Conservation (phyloP, 768 basidiomycete genomes). For the Tricholoma sp. region DNA sequence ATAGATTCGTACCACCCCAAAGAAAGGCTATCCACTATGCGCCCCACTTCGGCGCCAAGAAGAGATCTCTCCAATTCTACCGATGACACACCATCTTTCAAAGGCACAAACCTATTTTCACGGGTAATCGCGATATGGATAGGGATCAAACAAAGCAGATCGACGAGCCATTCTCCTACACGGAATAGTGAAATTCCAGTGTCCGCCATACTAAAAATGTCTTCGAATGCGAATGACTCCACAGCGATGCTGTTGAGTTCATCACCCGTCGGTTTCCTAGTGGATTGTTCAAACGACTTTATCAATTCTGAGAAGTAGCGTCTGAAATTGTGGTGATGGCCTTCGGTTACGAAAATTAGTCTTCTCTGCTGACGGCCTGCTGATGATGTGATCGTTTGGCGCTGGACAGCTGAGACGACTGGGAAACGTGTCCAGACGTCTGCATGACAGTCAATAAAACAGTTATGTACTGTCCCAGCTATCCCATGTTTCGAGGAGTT, state of each 20-base stretch:
- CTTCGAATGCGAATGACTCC: constrained; percentile 21
- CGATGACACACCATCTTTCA: constrained; percentile 51
- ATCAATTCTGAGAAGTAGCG: constrained; percentile 44
- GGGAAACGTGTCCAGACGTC: constrained; percentile 62
- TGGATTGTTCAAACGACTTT: constrained; percentile 38
- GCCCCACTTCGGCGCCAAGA: constrained; percentile 53
- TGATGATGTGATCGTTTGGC: constrained; percentile 35
- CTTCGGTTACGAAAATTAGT: constrained; percentile 41
- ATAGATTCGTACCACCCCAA: constrained; percentile 66
- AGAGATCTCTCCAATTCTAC: constrained; percentile 44
- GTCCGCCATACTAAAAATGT: constrained; percentile 18
- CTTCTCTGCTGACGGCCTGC: constrained; percentile 25
- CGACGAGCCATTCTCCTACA: constrained; percentile 59
- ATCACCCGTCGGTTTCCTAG: constrained; percentile 48
- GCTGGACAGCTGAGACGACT: constrained; percentile 46
- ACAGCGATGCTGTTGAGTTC: constrained; percentile 35
- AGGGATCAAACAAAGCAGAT: constrained; percentile 56
- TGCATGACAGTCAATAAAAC: constrained; percentile 46
- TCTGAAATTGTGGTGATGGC: constrained; percentile 27
- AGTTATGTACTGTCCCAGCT: constrained; percentile 36
- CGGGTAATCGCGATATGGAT: constrained; percentile 57
- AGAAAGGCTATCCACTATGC: constrained; percentile 50
- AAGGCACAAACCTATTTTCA: constrained; percentile 57
- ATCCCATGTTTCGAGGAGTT: constrained; percentile 10
- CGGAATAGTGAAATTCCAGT: constrained; percentile 34